A percentile compares a stretch with the other conserved stretches of the same genome.
Evolutionary conservation across 306 rosid genomes (phyloP).

Genomic region (Medicago arabica): DNA sequence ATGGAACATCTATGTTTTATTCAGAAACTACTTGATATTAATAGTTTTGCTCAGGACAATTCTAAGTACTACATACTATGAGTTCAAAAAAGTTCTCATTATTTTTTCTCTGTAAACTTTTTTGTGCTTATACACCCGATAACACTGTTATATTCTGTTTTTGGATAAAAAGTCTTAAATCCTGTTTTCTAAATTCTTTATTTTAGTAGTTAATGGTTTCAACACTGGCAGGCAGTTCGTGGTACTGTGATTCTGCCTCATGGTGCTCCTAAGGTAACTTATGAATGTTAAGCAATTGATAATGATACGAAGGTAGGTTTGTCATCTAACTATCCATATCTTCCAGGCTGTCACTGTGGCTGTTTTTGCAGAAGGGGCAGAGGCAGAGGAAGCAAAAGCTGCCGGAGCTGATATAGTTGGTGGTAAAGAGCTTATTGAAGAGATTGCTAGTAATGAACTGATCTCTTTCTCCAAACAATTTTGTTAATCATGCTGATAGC

Average conservation of each 20-base stretch:
- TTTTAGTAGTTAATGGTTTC: constrained; percentile 44
- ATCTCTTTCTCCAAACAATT: constrained; percentile 40
- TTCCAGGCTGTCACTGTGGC: constrained; percentile 91
- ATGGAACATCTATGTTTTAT: not conserved
- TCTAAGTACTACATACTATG: not conserved
- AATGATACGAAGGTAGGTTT: constrained; percentile 37
- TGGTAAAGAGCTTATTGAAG: constrained; percentile 90
- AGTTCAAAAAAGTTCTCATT: not conserved
- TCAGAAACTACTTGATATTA: not conserved
- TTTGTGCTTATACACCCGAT: not conserved
- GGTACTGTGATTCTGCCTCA: constrained; percentile 93
- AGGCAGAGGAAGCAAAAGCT: constrained; percentile 97
- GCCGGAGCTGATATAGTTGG: constrained; percentile 99
- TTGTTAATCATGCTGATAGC: constrained; percentile 17
- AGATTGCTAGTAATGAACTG: constrained; percentile 81
- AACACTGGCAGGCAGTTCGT: constrained; percentile 87
- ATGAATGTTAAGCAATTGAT: constrained; percentile 22
- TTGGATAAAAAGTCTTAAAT: constrained; percentile 16
- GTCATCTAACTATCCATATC: constrained; percentile 47
- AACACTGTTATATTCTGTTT: not conserved
- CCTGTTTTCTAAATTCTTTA: constrained; percentile 9
- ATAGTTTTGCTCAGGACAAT: not conserved
- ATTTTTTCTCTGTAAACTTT: not conserved
- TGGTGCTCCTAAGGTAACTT: constrained; percentile 87
- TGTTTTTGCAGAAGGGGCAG: constrained; percentile 96